A percentile compares a stretch with the other conserved stretches of the same genome.
phyloP scores from a whole-genome alignment of 2,329 filamentous ascomycete species.

The Colletotrichum acutatum region DNA sequence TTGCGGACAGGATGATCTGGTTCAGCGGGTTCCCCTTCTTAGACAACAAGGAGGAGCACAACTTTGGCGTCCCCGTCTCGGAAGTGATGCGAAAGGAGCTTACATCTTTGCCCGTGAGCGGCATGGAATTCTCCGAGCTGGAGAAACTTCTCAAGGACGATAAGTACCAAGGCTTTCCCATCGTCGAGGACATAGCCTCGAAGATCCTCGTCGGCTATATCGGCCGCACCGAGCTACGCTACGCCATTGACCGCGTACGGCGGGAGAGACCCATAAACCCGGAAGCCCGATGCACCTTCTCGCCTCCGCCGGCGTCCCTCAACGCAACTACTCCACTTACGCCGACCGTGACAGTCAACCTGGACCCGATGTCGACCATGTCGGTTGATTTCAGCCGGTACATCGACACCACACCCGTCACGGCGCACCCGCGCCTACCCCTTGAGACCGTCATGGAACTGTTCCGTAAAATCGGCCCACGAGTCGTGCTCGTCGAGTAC shows the following conservation, averaged over 20 bases:
- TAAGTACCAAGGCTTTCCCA: slow-evolving; percentile 91
- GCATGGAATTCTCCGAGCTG: slow-evolving; percentile 79
- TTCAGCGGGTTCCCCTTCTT: slow-evolving; percentile 97
- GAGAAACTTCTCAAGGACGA: slow-evolving; percentile 82
- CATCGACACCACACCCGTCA: slow-evolving; percentile 88
- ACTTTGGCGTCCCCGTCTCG: slow-evolving; percentile 93
- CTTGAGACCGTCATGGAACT: slow-evolving; percentile 98
- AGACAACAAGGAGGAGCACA: slow-evolving; percentile 97
- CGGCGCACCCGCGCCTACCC: slow-evolving; percentile 89
- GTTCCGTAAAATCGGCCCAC: slow-evolving; percentile 96
- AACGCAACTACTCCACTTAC: slow-evolving; percentile 51
- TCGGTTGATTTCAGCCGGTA: slow-evolving; percentile 86
- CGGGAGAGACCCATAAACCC: slow-evolving; percentile 74
- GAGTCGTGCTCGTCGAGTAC: slow-evolving; percentile 93
- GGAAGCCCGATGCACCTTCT: slow-evolving; percentile 80
- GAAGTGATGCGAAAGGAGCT: slow-evolving; percentile 86
- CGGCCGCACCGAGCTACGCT: slow-evolving; percentile 89
- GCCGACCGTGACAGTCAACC: slow-evolving; percentile 65
- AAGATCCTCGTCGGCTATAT: slow-evolving; percentile 90
- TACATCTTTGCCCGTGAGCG: slow-evolving; percentile 78
- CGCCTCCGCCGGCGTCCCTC: slow-evolving; percentile 52
- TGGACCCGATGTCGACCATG: slow-evolving; percentile 64
- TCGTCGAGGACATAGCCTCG: slow-evolving; percentile 78
- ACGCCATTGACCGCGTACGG: slow-evolving; percentile 85
- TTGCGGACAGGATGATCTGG: slow-evolving; percentile 98